Evolutionary conservation across 75 land plant species (phyloP).

Genomic region (Sequoia sempervirens): DNA sequence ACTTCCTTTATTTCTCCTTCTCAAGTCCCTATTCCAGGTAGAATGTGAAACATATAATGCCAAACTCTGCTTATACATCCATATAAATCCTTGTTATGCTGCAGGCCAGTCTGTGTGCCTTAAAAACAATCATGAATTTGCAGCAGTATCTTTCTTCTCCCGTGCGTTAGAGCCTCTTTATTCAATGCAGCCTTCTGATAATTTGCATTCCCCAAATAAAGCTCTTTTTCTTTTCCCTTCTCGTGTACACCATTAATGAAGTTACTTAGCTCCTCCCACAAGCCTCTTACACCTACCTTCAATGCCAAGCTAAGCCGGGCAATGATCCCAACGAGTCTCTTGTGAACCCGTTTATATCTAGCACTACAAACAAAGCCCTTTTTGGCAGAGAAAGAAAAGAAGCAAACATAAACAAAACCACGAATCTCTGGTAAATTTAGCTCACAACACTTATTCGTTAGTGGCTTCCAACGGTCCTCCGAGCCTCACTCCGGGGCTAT

Average conservation of each 20-base stretch:
- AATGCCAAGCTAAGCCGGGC: background rate
- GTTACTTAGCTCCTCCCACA: background rate
- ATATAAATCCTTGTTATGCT: too few relatives aligned
- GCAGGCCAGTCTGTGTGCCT: background rate
- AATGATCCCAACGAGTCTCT: background rate
- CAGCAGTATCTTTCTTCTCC: background rate
- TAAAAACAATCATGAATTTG: too few relatives aligned
- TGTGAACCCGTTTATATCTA: background rate
- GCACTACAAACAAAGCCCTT: background rate
- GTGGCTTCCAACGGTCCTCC: too few relatives aligned
- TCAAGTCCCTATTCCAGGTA: too few relatives aligned
- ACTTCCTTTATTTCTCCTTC: too few relatives aligned
- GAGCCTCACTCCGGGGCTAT: too few relatives aligned
- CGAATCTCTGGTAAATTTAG: too few relatives aligned
- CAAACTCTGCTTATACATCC: too few relatives aligned
- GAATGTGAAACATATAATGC: background rate
- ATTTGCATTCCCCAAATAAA: too few relatives aligned
- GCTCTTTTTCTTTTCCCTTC: background rate
- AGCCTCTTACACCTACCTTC: background rate
- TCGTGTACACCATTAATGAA: slow-evolving; percentile 2
- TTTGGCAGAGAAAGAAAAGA: background rate
- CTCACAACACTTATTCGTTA: too few relatives aligned
- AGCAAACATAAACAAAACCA: background rate
- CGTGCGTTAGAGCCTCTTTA: background rate
- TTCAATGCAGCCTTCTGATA: background rate